phyloP scores from a whole-genome alignment of 805 yeast species.

The Candida methanosorbosa region DNA sequence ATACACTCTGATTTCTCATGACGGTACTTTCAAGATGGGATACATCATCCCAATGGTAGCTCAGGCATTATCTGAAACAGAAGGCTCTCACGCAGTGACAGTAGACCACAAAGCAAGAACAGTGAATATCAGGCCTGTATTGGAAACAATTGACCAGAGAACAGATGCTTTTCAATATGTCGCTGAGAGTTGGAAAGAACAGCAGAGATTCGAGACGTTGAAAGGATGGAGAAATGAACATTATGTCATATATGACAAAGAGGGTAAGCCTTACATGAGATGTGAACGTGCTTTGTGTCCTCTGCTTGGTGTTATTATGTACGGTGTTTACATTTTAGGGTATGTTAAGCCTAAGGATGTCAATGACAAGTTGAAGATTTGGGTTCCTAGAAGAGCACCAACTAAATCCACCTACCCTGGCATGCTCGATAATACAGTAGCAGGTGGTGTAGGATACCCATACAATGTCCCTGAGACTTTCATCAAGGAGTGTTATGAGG shows the following conservation, averaged over 20 bases:
- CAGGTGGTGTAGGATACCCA: slow-evolving; percentile 90
- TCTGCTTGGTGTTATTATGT: slow-evolving; percentile 76
- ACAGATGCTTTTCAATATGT: slow-evolving; percentile 31
- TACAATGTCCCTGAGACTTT: slow-evolving; percentile 67
- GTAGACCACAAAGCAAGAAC: slow-evolving; percentile 18
- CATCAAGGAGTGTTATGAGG: slow-evolving; percentile 82
- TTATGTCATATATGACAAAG: slow-evolving; percentile 60
- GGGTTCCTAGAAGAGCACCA: slow-evolving; percentile 80
- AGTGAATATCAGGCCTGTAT: slow-evolving; percentile 20
- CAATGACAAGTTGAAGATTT: slow-evolving; percentile 41
- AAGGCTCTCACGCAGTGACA: slow-evolving; percentile 3
- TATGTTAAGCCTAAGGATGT: slow-evolving; percentile 37
- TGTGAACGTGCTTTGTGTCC: slow-evolving; percentile 80
- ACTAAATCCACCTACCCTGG: slow-evolving; percentile 85
- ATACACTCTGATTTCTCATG: slow-evolving; percentile 28
- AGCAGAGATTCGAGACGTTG: slow-evolving; percentile 28
- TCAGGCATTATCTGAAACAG: background rate
- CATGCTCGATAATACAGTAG: slow-evolving; percentile 87
- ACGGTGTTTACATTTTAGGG: slow-evolving; percentile 86
- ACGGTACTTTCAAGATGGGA: slow-evolving; percentile 26
- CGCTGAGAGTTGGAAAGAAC: slow-evolving; percentile 32
- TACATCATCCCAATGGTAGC: slow-evolving; percentile 28
- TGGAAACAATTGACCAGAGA: slow-evolving; percentile 32
- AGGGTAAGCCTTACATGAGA: slow-evolving; percentile 47
- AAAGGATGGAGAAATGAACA: slow-evolving; percentile 84